Base-by-base conservation (phyloP, 306 rosid genomes). In the Vicia faba region DNA sequence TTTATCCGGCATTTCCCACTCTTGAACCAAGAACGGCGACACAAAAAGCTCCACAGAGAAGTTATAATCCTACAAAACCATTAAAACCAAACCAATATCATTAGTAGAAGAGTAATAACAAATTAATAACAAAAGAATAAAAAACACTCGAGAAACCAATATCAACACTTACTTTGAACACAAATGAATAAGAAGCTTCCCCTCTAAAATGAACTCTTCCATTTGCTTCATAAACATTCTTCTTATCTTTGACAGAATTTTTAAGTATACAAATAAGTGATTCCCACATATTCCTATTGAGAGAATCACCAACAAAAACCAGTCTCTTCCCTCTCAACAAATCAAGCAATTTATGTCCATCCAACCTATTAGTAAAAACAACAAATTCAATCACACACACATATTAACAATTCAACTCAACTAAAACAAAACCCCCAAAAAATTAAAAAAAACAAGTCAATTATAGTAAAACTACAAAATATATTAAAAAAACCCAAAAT, bases 221-320 rank as follows among this genome's bases (percentile, higher is more conserved):
- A 46, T 88, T 72, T 2, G 83, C 97, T 79, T 93, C 99, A 58
- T 78, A 90, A 69, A 93, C 97, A 20, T 70, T 86, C 4, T 40
- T 70, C 16, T 60, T 79, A 72, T 93, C 73, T 64, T 86, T 86
- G 33, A 64, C 97, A 1, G 97, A 79, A 78, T 86, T 86, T 68
- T 82, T 93, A 14, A 93, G 67, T 60, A 93, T 86, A 84, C 99
- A 93, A 82, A 93, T 75, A 45, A 93, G 83, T 59, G 99, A 93
- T 53, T 93, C 99, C 99, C 99, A 93, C 99, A 93, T 93, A 39
- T 93, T 93, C 75, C 99, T 81, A 70, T 93, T 93, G 50, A 93
- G 83, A n/a, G 99, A 93, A 86, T 93, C 99, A 0, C 99, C 99
- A 20, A 93, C 99, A 50, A 93, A 93, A 72, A 85, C 99, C 36